Evolutionary conservation across 129 eudicot genomes (phyloP).

Genomic region (Artemisia argyi): DNA sequence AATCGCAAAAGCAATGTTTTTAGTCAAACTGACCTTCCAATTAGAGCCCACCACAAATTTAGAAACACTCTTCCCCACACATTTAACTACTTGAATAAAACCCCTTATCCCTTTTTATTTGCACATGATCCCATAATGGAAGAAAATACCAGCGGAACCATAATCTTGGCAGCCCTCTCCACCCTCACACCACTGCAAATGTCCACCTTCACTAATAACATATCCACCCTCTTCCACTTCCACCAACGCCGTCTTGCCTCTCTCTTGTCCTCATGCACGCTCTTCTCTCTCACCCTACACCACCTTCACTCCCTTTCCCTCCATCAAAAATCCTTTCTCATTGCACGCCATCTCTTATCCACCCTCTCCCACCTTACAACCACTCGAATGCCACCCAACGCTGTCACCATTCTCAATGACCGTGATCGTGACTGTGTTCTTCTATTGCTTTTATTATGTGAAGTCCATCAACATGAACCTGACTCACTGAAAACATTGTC

Average conservation of each 20-base stretch:
- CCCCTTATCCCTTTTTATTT: conserved; percentile 29
- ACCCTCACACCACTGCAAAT: conserved; percentile 65
- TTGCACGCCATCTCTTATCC: conserved; percentile 25
- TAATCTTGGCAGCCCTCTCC: conserved; percentile 71
- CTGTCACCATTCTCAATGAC: conserved; percentile 41
- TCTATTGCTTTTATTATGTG: conserved; percentile 74
- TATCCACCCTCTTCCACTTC: conserved; percentile 71
- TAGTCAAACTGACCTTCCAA: conserved; percentile 27
- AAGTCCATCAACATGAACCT: conserved; percentile 58
- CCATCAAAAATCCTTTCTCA: conserved; percentile 72
- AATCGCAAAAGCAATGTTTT: conserved; percentile 26
- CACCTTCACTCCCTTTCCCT: conserved; percentile 91
- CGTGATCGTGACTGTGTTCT: conserved; percentile 78
- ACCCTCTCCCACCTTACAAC: conserved; percentile 37
- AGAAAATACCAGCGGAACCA: conserved; percentile 42
- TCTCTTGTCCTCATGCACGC: conserved; percentile 68
- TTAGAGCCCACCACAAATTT: conserved; percentile 35
- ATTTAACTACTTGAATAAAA: conserved; percentile 32
- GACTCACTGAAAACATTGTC: conserved; percentile 42
- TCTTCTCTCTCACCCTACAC: conserved; percentile 81
- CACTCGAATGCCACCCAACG: conserved; percentile 29
- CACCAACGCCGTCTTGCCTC: conserved; percentile 67
- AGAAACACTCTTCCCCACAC: conserved; percentile 40
- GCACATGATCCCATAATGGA: conserved; percentile 60
- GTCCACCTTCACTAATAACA: conserved; percentile 47